Percentiles rank a stretch among this genome's conserved stretches.
These are phyloP conservation scores for Leptodontidium sp. DNA, from an alignment of 2,329 filamentous ascomycete species.

Conservation along the genomic window DNA sequence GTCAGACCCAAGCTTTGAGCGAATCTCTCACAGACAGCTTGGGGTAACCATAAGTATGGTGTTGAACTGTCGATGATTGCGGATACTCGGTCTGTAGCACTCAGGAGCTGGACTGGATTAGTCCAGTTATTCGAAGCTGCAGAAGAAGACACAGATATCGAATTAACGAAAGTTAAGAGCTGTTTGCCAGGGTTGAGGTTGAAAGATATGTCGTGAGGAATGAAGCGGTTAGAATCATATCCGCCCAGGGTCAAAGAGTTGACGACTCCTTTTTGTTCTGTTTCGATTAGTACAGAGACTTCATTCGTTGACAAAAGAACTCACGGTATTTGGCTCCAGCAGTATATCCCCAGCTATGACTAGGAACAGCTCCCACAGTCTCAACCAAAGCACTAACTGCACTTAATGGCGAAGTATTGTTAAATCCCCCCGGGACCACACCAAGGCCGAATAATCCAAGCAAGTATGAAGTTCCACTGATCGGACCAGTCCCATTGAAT, in stretches of 20 bases:
- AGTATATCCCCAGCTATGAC: constrained; percentile 78
- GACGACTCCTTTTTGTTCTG: constrained; percentile 54
- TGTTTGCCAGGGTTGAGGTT: constrained; percentile 59
- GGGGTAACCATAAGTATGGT: constrained; percentile 70
- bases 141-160: constrained; percentile 39
- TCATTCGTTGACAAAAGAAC: constrained; percentile 39
- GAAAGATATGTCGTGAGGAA: constrained; percentile 68
- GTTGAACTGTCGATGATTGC: constrained; percentile 67
- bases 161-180: constrained; percentile 48
- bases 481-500: constrained; percentile 51
- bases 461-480: constrained; percentile 64
- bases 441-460: constrained; percentile 65
- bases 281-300: not conserved
- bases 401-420: constrained; percentile 57
- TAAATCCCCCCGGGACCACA: constrained; percentile 62
- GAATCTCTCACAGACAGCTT: constrained; percentile 68
- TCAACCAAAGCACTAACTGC: constrained; percentile 66
- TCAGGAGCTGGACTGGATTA: constrained; percentile 49
- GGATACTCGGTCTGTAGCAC: constrained; percentile 37
- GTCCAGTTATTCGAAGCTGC: constrained; percentile 60
- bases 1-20: constrained; percentile 69
- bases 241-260: constrained; percentile 74
- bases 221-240: constrained; percentile 70
- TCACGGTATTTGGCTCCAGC: constrained; percentile 77
- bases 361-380: constrained; percentile 67